phyloP scores from a whole-genome alignment of 129 eudicot genomes.

The Deinandra increscens region DNA sequence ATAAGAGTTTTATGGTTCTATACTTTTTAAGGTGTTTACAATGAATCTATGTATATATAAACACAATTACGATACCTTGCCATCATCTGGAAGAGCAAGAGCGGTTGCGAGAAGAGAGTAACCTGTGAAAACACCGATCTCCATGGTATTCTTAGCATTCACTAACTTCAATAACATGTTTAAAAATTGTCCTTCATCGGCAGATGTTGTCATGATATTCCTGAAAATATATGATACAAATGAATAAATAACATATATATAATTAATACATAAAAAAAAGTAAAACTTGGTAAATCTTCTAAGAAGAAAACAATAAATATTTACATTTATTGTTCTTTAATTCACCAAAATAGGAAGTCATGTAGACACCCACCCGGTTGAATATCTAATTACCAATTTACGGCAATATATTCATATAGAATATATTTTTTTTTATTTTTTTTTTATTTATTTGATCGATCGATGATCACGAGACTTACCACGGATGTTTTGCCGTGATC shows the following conservation, averaged over 20 bases:
- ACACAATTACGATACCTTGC: slow-evolving; percentile 46
- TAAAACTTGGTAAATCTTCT: too few species aligned
- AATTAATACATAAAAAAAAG: not conserved
- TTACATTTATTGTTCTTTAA: too few species aligned
- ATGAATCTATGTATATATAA: not conserved
- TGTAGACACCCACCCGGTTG: too few species aligned
- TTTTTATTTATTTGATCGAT: too few species aligned
- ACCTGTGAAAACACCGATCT: slow-evolving; percentile 90
- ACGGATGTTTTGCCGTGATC: slow-evolving; percentile 83
- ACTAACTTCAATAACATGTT: slow-evolving; percentile 75
- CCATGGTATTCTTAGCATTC: slow-evolving; percentile 88
- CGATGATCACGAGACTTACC: slow-evolving; percentile 31
- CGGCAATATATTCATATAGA: too few species aligned
- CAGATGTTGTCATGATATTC: slow-evolving; percentile 91
- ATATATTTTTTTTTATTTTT: too few species aligned
- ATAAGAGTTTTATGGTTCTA: too few species aligned
- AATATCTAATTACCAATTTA: too few species aligned
- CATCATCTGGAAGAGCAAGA: slow-evolving; percentile 90
- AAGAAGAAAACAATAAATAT: too few species aligned
- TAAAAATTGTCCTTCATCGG: slow-evolving; percentile 86
- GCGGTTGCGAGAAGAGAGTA: slow-evolving; percentile 93
- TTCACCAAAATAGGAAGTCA: too few species aligned
- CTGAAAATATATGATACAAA: slow-evolving; percentile 28
- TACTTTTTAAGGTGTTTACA: too few species aligned
- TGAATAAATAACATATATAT: not conserved